Percentiles rank a stretch among this genome's conserved stretches.
Evolutionary conservation across 177 flowering plant genomes (phyloP).

Genomic region (Vitis hybrid): DNA sequence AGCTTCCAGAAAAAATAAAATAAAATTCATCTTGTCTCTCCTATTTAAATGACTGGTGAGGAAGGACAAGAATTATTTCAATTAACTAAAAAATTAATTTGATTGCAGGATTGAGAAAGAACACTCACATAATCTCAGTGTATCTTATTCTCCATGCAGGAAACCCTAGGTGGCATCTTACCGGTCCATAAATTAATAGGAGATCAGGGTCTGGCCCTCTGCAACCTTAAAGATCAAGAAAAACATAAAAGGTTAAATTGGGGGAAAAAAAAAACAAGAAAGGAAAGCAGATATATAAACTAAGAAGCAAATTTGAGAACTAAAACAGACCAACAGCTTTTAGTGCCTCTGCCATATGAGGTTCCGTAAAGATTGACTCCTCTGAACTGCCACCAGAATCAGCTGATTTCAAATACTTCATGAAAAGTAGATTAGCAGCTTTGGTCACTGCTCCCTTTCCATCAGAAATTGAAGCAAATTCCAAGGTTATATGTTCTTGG

Average conservation of each 20-base stretch:
- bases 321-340: conserved; percentile 59
- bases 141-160: conserved; percentile 90
- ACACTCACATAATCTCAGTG: conserved; percentile 89
- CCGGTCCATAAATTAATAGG: conserved; percentile 76
- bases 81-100: background rate
- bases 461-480: conserved; percentile 69
- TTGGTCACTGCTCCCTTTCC: conserved; percentile 77
- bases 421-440: conserved; percentile 70
- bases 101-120: background rate
- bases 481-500: conserved; percentile 41
- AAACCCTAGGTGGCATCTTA: conserved; percentile 85
- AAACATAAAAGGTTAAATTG: background rate
- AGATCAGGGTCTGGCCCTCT: conserved; percentile 76
- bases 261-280: background rate
- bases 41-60: too few relatives aligned
- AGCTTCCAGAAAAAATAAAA: too few relatives aligned
- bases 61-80: too few relatives aligned
- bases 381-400: conserved; percentile 22
- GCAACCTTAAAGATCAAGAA: conserved; percentile 48
- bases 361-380: conserved; percentile 53
- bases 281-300: background rate
- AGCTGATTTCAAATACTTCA: conserved; percentile 35
- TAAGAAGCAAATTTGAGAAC: conserved; percentile 11
- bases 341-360: conserved; percentile 58
- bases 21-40: too few relatives aligned